phyloP scores from a whole-genome alignment of 2,329 filamentous ascomycete genomes.

The Rhynchosporium secalis region DNA sequence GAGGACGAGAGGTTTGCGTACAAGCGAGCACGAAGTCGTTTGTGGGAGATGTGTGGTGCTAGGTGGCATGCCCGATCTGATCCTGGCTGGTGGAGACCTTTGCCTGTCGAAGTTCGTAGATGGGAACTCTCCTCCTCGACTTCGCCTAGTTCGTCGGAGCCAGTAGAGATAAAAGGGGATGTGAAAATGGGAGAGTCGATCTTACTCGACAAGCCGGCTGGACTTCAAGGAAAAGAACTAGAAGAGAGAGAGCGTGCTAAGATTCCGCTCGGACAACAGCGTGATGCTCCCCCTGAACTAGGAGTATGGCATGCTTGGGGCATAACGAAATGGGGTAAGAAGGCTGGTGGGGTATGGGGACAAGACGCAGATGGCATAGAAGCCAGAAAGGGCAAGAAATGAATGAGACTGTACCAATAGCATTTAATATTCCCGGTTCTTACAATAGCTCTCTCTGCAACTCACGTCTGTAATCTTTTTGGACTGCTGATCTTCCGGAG shows the following conservation, averaged over 20 bases:
- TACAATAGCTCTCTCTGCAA: neutral
- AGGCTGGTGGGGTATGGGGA: slow-evolving; percentile 50
- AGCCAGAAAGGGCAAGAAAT: slow-evolving; percentile 25
- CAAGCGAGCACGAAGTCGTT: slow-evolving; percentile 70
- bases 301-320: slow-evolving; percentile 55
- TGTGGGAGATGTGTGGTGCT: slow-evolving; percentile 79
- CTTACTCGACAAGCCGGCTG: slow-evolving; percentile 47
- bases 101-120: slow-evolving; percentile 61
- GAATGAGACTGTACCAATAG: neutral
- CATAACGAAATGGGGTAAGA: slow-evolving; percentile 53
- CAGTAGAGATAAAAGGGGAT: slow-evolving; percentile 36
- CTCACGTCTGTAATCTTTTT: neutral
- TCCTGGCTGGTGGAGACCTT: slow-evolving; percentile 66
- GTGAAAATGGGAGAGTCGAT: slow-evolving; percentile 45
- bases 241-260: slow-evolving; percentile 30
- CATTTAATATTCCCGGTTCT: neutral
- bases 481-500: too few relatives aligned
- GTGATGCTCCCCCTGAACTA: slow-evolving; percentile 51
- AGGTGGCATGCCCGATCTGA: slow-evolving; percentile 67
- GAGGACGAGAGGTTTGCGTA: slow-evolving; percentile 83
- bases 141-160: neutral
- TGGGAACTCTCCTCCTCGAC: slow-evolving; percentile 55
- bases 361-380: slow-evolving; percentile 46
- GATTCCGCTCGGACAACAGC: slow-evolving; percentile 41
- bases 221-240: slow-evolving; percentile 39